Conservation (phyloP, 1,284 basidiomycete species). For the Microbotryum silenes-acaulis region DNA sequence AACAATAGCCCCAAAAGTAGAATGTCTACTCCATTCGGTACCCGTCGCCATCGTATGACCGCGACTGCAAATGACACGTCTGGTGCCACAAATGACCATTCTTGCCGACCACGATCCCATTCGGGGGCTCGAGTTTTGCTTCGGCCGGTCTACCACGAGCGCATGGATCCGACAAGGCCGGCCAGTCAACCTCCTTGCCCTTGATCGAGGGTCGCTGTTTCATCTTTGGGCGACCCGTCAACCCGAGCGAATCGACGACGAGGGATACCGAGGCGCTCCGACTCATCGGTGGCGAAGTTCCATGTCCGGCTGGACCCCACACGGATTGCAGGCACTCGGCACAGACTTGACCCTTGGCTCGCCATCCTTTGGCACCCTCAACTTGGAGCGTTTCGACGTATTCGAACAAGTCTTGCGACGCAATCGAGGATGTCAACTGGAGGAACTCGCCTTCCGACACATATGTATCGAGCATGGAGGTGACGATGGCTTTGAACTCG, state of each 20-base stretch:
- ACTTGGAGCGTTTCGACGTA: constrained; percentile 49
- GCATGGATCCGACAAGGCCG: constrained; percentile 1
- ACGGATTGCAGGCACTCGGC: constrained; percentile 26
- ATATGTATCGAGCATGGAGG: constrained; percentile 91
- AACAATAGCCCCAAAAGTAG: too few species aligned
- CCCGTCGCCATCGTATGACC: too few species aligned
- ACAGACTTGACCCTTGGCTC: constrained; percentile 17
- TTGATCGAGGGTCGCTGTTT: constrained; percentile 34
- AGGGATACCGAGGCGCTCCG: constrained; percentile 23
- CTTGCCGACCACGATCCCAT: constrained; percentile 19
- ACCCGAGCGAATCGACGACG: constrained; percentile 27
- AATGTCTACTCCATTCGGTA: too few species aligned
- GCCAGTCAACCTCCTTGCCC: constrained; percentile 37
- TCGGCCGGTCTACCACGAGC: neutral
- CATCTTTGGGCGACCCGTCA: constrained; percentile 27
- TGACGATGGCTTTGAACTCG: constrained; percentile 82
- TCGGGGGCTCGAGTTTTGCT: constrained; percentile 10
- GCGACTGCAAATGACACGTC: constrained; percentile 4
- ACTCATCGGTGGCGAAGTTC: constrained; percentile 24
- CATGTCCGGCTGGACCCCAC: constrained; percentile 18
- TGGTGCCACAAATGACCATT: constrained; percentile 27
- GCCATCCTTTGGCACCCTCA: constrained; percentile 27
- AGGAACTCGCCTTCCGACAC: constrained; percentile 84
- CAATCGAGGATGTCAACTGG: constrained; percentile 72
- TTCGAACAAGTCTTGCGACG: constrained; percentile 74